Conservation (phyloP, 331 rosid genomes). For the Saraca asoca region DNA sequence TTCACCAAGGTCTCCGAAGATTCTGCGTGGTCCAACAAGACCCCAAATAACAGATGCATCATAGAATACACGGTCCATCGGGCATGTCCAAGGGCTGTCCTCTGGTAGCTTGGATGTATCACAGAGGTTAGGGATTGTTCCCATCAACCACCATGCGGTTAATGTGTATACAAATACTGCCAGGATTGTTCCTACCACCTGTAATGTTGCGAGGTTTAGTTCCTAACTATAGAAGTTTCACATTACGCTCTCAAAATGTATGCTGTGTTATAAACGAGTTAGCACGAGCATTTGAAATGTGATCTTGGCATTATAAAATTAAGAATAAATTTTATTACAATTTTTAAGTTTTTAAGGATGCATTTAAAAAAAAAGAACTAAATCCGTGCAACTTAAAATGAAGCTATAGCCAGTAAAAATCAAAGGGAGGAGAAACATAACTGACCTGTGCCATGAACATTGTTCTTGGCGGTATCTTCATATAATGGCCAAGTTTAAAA, state of each 20-base stretch:
- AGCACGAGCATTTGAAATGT: too few species aligned
- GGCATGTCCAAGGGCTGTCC: slow-evolving; percentile 88
- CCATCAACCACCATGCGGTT: slow-evolving; percentile 95
- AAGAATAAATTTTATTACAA: too few species aligned
- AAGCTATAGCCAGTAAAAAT: not conserved
- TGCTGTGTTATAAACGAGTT: too few species aligned
- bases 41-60: slow-evolving; percentile 89
- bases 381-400: too few species aligned
- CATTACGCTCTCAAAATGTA: too few species aligned
- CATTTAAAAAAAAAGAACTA: too few species aligned
- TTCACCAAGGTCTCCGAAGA: slow-evolving; percentile 78
- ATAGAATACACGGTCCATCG: slow-evolving; percentile 69
- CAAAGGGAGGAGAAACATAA: not conserved
- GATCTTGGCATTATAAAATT: too few species aligned
- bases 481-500: slow-evolving; percentile 71
- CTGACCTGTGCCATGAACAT: slow-evolving; percentile 90
- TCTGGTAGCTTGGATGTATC: slow-evolving; percentile 51
- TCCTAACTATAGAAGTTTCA: not conserved
- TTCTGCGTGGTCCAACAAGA: slow-evolving; percentile 76
- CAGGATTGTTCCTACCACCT: slow-evolving; percentile 72
- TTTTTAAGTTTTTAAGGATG: too few species aligned
- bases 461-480: slow-evolving; percentile 80
- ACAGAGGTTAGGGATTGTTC: slow-evolving; percentile 63
- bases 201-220: slow-evolving; percentile 31
- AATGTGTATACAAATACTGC: slow-evolving; percentile 60